Evolutionary conservation across 163 green algal species (phyloP).

Genomic region (Smithsoniella earleae): DNA sequence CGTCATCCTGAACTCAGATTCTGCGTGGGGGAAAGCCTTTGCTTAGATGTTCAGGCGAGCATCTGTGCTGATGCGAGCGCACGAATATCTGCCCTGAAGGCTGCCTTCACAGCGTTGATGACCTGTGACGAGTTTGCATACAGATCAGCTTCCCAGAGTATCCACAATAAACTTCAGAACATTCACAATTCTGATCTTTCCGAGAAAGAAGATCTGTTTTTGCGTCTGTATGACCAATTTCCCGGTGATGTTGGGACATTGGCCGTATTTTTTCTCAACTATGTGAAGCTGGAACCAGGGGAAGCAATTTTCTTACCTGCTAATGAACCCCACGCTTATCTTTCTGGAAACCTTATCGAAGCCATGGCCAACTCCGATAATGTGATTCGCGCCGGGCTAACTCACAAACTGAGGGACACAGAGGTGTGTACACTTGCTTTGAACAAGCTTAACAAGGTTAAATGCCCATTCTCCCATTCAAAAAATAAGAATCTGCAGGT

Average conservation of each 20-base stretch:
- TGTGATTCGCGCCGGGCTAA: conserved; percentile 91
- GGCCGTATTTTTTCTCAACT: conserved; percentile 89
- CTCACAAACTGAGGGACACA: conserved; percentile 83
- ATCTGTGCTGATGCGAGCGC: neutral
- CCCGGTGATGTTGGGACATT: conserved; percentile 87
- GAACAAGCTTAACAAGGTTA: too few relatives aligned
- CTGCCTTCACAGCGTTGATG: conserved; percentile 73
- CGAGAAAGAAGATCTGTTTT: conserved; percentile 63
- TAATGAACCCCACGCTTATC: conserved; percentile 96
- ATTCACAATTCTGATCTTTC: conserved; percentile 12
- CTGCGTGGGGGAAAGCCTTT: conserved; percentile 32
- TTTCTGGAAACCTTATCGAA: conserved; percentile 82
- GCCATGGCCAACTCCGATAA: conserved; percentile 96
- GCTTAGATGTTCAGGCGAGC: neutral
- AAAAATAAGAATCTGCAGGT: too few relatives aligned
- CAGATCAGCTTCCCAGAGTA: neutral
- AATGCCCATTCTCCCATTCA: too few relatives aligned
- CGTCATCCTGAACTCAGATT: conserved; percentile 50
- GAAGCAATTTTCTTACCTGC: conserved; percentile 78
- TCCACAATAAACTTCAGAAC: neutral
- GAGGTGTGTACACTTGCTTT: conserved; percentile 31
- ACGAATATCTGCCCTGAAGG: conserved; percentile 43
- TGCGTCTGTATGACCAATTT: conserved; percentile 85
- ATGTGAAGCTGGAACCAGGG: conserved; percentile 55
- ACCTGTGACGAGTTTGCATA: conserved; percentile 36